Conservation (phyloP, 257 asterid species). For the Scutellaria minor region DNA sequence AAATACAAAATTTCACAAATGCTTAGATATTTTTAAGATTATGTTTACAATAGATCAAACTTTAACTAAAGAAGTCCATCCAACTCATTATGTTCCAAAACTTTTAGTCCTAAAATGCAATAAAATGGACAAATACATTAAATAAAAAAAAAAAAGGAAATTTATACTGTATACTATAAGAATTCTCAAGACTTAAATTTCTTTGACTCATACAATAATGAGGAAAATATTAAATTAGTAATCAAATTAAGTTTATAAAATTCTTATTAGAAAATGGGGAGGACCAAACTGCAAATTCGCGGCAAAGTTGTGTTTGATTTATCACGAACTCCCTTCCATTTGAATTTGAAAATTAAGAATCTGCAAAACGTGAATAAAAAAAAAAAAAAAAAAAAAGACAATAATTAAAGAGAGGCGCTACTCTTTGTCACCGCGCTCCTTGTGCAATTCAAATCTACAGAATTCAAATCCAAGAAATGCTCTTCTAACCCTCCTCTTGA, state of each 20-base stretch:
- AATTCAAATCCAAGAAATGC: slow-evolving; percentile 24
- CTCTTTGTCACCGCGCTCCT: slow-evolving; percentile 41
- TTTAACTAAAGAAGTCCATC: no score
- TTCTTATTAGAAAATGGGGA: neutral
- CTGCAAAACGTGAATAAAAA: neutral
- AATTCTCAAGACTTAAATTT: no score
- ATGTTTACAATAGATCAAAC: no score
- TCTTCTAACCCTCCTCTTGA: slow-evolving; percentile 19
- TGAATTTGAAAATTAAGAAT: slow-evolving; percentile 38
- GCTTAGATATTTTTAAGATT: no score
- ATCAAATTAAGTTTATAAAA: no score
- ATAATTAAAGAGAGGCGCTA: slow-evolving; percentile 30
- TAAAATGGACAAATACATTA: no score
- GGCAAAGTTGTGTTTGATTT: slow-evolving; percentile 28
- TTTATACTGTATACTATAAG: no score
- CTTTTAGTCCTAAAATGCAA: no score
- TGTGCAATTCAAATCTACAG: slow-evolving; percentile 38
- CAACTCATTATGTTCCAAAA: no score
- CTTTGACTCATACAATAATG: no score
- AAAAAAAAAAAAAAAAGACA: neutral
- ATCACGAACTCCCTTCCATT: slow-evolving; percentile 31
- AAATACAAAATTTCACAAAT: no score
- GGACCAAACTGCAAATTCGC: slow-evolving; percentile 42
- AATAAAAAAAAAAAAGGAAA: no score
- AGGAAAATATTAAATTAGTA: neutral